A percentile compares a stretch with the other conserved stretches of the same genome.
These are phyloP conservation scores for Zygosaccharomyces lentus DNA, from an alignment of 805 yeast species.

Conservation along the genomic window DNA sequence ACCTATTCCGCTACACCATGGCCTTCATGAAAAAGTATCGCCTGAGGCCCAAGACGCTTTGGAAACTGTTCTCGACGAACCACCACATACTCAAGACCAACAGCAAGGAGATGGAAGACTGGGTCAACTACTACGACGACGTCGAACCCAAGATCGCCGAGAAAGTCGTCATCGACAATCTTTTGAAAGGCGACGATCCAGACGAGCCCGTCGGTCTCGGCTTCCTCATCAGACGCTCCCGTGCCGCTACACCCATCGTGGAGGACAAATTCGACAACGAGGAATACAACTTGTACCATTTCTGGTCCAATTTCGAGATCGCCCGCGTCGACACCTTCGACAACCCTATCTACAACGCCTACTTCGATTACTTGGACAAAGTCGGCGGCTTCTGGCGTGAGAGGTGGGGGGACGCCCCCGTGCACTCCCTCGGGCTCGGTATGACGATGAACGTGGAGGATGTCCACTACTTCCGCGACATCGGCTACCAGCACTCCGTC, in stretches of 20 bases:
- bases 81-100: conserved; percentile 36
- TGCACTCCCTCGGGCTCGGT: conserved; percentile 83
- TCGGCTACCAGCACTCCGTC: conserved; percentile 82
- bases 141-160: conserved; percentile 29
- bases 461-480: conserved; percentile 86
- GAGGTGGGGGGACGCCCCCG: conserved; percentile 98
- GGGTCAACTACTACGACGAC: conserved; percentile 27
- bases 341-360: conserved; percentile 58
- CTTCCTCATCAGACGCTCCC: conserved; percentile 39
- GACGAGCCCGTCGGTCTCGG: conserved; percentile 33
- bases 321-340: conserved; percentile 76
- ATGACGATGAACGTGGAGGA: conserved; percentile 64
- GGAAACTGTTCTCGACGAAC: conserved; percentile 59
- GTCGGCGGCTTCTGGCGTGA: conserved; percentile 84
- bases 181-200: conserved; percentile 18
- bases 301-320: conserved; percentile 92
- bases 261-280: conserved; percentile 62
- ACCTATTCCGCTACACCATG: conserved; percentile 67
- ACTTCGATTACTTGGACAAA: conserved; percentile 62
- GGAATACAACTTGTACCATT: conserved; percentile 76
- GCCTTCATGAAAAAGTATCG: conserved; percentile 50
- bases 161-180: conserved; percentile 32
- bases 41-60: conserved; percentile 54
- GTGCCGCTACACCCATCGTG: conserved; percentile 26
- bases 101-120: conserved; percentile 31